Base-by-base conservation (phyloP, 345 rosid species). In the Raphanus sativus region DNA sequence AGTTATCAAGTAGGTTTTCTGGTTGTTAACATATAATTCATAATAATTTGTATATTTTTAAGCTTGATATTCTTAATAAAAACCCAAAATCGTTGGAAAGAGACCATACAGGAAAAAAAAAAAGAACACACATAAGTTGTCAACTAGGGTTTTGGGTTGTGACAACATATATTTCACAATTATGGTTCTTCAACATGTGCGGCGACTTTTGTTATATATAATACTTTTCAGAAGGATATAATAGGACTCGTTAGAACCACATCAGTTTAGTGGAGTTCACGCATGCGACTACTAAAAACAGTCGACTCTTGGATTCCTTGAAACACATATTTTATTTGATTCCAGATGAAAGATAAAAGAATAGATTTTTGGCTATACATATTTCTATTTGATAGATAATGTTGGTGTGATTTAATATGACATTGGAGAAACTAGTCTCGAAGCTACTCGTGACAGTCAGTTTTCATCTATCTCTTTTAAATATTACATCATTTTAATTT, bases 251-350 rank as follows among this genome's bases (percentile, higher is more conserved):
- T 45, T 69, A 55, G 60, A 25, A 21, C 48, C 7, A 16, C 66
- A 64, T 64, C 75, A 11, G 54, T 66, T 45, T 71, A 71, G 81
- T 78, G 81, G 77, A 65, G 68, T 28, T 78, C 73, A 72, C 81
- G 71, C 81, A 77, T 33, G 81, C 67, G 71, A 66, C 76, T 42
- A 36, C 81, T 71, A 40, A 30, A 70, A 42, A 29, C 42, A 24
- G 50, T 54, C 81, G 33, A 24, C 68, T 71, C 24, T 56, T 56
- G 29, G 42, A 34, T 17, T 62, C 32, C 4, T 45, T 68, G 69
- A 45, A 56, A 48, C 33, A 26, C 8, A 34, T n/a, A 26, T 68
- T 17, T 25, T 36, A 66, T 13, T 48, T 48, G 2, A 13, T 48
- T 48, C 13, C 16, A 48, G n/a, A 48, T 48, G 54, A 48, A 4